These are phyloP conservation scores for Trichophyton equinum DNA, from an alignment of 2,329 filamentous ascomycete species.

Conservation along the genomic window DNA sequence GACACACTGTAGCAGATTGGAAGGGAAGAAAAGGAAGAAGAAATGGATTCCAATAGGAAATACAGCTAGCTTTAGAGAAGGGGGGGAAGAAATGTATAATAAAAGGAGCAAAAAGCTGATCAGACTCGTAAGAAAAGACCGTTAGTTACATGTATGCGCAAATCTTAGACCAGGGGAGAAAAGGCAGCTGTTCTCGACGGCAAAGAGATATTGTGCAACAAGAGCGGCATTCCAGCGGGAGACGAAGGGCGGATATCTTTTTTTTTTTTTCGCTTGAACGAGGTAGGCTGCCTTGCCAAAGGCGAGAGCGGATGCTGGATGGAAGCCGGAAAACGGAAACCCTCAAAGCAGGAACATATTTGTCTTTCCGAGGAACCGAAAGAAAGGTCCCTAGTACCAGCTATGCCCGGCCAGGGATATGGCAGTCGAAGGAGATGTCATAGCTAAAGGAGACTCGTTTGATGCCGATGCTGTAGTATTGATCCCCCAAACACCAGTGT, in stretches of 20 bases:
- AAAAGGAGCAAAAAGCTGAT: neutral
- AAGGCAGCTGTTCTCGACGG: neutral
- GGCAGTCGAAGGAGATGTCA: neutral
- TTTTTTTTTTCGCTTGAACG: neutral
- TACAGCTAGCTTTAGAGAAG: neutral
- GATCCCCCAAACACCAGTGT: neutral
- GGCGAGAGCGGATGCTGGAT: neutral
- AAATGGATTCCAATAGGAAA: neutral
- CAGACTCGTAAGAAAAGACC: neutral
- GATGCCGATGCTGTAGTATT: neutral
- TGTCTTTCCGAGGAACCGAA: neutral
- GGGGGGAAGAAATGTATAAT: neutral
- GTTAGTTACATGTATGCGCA: slow-evolving; percentile 1
- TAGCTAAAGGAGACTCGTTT: neutral
- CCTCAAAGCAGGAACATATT: neutral
- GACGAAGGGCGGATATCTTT: neutral
- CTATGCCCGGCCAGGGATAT: neutral
- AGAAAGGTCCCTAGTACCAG: neutral
- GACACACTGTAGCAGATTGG: neutral
- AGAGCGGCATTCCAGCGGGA: neutral
- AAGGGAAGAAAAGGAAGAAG: neutral
- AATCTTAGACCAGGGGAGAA: neutral
- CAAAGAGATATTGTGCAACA: neutral
- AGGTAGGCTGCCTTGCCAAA: neutral
- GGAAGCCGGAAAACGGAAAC: neutral